These are phyloP conservation scores for Liquidambar formosana DNA, from an alignment of 164 flowering plant species.

Conservation along the genomic window DNA sequence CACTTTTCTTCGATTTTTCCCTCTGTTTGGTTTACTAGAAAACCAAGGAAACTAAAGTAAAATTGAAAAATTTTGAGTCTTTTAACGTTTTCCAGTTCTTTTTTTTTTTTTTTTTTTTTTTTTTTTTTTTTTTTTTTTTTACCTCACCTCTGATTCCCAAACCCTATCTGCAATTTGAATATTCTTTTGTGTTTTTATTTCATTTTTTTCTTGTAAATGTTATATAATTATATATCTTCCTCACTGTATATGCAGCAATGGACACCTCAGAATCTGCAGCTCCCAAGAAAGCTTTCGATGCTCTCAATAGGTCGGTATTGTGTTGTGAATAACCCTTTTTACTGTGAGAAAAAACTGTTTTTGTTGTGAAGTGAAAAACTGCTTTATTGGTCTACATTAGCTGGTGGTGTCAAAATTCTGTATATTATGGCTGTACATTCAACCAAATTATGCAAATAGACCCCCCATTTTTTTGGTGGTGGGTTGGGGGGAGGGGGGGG, in stretches of 20 bases:
- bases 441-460: too few relatives aligned
- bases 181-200: not conserved
- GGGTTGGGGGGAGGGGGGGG: too few relatives aligned
- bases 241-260: conserved; percentile 35
- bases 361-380: not conserved
- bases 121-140: not conserved
- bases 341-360: not conserved
- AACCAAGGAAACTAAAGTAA: too few relatives aligned
- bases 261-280: conserved; percentile 39
- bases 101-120: not conserved
- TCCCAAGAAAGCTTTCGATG: conserved; percentile 18
- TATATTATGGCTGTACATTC: too few relatives aligned
- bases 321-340: too few relatives aligned
- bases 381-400: too few relatives aligned
- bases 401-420: too few relatives aligned
- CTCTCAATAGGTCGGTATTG: conserved; percentile 21
- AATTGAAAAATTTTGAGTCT: too few relatives aligned
- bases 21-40: not conserved
- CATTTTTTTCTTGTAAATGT: too few relatives aligned
- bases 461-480: too few relatives aligned
- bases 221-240: too few relatives aligned
- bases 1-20: not conserved
- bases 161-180: not conserved
- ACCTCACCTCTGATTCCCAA: not conserved
- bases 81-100: too few relatives aligned